Evolutionary conservation across 2,329 filamentous ascomycete species (phyloP), one percentile per base, ranked within the genome.

Genomic region (Xylaria sp.): DNA sequence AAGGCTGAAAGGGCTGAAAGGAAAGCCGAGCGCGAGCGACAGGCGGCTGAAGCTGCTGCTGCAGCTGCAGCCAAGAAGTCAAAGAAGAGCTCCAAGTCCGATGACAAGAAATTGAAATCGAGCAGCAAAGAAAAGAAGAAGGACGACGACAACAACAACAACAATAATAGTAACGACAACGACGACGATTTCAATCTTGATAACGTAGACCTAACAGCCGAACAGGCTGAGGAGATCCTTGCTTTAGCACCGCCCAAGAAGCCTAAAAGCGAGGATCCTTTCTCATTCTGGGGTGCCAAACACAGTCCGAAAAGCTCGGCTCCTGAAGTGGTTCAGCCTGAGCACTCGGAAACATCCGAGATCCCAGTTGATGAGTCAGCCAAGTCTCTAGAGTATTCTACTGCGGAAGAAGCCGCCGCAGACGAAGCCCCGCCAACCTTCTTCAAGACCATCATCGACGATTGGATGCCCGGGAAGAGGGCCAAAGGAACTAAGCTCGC

Each of bases 231-330:
- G 12, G 75, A 75, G 51, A 74, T 77, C 54, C 71, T 78, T 42
- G 72, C 74, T 51, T 63, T 73, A 53, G 50, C 72, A 42, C 64
- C 72, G 54, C 72, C 75, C 12, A 68, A 67, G 32, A 77, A 77
- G 63, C 72, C 73, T 53, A 78, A 81, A 64, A 75, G 66, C 48
- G 63, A 54, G 27, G 81, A 84, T 65, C 77, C 84, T 0, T 89
- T 89, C 77, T 83, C 83, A 72, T 88, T 89, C 80, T 89, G 87
- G 87, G 85, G 86, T 67, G 80, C 82, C 60, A 82, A 81, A 74
- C 61, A 75, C 34, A 71, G 54, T 45, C 71, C 75, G 62, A 79
- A 75, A 68, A 79, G 80, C 81, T 74, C 72, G 75, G 78, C 69
- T 66, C 75, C 75, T 71, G 74, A 76, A 73, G 63, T 71, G 65